These are phyloP conservation scores for Skeletonema grethae DNA, from an alignment of 108 stramenopile species.

Conservation along the genomic window DNA sequence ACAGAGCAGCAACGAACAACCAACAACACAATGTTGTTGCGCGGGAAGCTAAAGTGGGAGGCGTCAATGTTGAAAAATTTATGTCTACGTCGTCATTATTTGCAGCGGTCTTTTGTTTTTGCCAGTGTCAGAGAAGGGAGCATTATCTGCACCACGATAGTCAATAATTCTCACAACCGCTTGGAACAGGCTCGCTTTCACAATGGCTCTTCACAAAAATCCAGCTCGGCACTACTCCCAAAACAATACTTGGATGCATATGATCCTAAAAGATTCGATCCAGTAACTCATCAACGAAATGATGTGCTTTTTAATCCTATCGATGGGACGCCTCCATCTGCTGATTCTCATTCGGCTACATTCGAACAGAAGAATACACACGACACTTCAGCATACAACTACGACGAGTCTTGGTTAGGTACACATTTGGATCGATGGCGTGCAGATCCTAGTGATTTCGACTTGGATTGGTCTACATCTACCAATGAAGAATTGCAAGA, in stretches of 20 bases:
- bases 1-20: neutral
- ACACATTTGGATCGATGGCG: slow-evolving; percentile 31
- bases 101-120: neutral
- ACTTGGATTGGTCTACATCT: slow-evolving; percentile 3
- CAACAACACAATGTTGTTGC: neutral
- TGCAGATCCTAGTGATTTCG: slow-evolving; percentile 34
- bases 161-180: neutral
- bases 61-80: neutral
- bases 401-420: slow-evolving; percentile 50
- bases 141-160: neutral
- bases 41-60: neutral
- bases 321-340: slow-evolving; percentile 58
- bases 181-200: neutral
- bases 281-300: slow-evolving; percentile 63
- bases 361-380: slow-evolving; percentile 1
- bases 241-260: slow-evolving; percentile 32
- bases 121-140: neutral
- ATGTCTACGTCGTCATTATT: neutral
- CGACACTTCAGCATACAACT: slow-evolving; percentile 28
- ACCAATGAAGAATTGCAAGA: slow-evolving; percentile 16
- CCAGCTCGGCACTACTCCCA: slow-evolving; percentile 7
- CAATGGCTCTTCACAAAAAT: neutral
- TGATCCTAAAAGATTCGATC: slow-evolving; percentile 59
- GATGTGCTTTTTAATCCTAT: slow-evolving; percentile 61
- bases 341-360: slow-evolving; percentile 7